Conservation (phyloP, 257 asterid genomes). For the Penstemon barbatus region DNA sequence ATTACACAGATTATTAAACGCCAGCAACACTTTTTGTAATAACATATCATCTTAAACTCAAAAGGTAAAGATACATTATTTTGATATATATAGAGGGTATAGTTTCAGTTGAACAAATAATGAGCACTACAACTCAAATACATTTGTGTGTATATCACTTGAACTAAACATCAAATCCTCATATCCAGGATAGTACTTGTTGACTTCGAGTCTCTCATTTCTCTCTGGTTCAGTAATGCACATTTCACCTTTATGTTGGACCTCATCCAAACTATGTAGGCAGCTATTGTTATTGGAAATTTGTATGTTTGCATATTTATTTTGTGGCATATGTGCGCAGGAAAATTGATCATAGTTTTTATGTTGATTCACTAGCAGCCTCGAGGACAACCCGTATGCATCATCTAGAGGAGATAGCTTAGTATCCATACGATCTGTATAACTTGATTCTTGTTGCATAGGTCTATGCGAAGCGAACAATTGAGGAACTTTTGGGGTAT, state of each 20-base stretch:
- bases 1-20: too few species aligned
- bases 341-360: slow-evolving; percentile 45
- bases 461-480: slow-evolving; percentile 44
- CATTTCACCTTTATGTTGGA: slow-evolving; percentile 48
- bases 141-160: slow-evolving; percentile 28
- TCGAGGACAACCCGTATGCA: slow-evolving; percentile 49
- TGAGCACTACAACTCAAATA: slow-evolving; percentile 9
- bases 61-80: neutral
- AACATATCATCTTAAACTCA: slow-evolving; percentile 2
- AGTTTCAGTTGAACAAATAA: neutral
- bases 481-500: slow-evolving; percentile 50
- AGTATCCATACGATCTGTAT: slow-evolving; percentile 38
- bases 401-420: slow-evolving; percentile 37
- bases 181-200: slow-evolving; percentile 57
- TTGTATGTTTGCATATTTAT: slow-evolving; percentile 47
- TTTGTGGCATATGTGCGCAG: slow-evolving; percentile 45
- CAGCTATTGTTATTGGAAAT: slow-evolving; percentile 44
- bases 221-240: slow-evolving; percentile 51
- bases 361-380: slow-evolving; percentile 42
- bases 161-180: slow-evolving; percentile 64
- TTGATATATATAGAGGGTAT: neutral
- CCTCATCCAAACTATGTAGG: slow-evolving; percentile 45
- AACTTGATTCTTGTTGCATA: slow-evolving; percentile 46
- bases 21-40: neutral
- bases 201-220: slow-evolving; percentile 58